Conservation (phyloP, 108 stramenopile species). For the Cyclotella atomus region DNA sequence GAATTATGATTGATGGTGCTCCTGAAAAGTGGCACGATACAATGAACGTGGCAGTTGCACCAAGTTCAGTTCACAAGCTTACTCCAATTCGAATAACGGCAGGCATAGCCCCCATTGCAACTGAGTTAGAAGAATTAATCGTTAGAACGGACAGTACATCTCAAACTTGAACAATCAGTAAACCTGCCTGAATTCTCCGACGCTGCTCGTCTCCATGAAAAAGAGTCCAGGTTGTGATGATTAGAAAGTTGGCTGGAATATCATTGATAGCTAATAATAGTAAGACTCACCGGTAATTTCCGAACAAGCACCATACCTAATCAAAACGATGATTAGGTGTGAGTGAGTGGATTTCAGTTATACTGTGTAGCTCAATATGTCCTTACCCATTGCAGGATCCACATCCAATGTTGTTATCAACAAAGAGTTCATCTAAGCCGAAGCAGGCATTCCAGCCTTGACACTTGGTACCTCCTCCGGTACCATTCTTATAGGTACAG, state of each 20-base stretch:
- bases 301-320: no score
- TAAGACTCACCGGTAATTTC: no score
- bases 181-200: background rate
- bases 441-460: background rate
- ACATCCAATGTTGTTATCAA: background rate
- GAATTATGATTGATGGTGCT: constrained; percentile 46
- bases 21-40: constrained; percentile 34
- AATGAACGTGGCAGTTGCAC: constrained; percentile 46
- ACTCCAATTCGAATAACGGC: background rate
- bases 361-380: no score
- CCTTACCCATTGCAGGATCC: background rate
- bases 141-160: background rate
- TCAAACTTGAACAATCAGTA: background rate
- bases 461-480: background rate
- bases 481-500: background rate
- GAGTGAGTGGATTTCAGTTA: no score
- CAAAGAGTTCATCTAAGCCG: background rate
- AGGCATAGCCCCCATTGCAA: background rate
- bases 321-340: no score
- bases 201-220: background rate
- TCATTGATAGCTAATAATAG: no score
- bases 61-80: no score
- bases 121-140: background rate
- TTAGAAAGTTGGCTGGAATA: no score
- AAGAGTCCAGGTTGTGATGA: no score